Evolutionary conservation across 2,329 filamentous ascomycete genomes (phyloP), one percentile per base, ranked within the genome.

Genomic region (Zopfia rhizophila): DNA sequence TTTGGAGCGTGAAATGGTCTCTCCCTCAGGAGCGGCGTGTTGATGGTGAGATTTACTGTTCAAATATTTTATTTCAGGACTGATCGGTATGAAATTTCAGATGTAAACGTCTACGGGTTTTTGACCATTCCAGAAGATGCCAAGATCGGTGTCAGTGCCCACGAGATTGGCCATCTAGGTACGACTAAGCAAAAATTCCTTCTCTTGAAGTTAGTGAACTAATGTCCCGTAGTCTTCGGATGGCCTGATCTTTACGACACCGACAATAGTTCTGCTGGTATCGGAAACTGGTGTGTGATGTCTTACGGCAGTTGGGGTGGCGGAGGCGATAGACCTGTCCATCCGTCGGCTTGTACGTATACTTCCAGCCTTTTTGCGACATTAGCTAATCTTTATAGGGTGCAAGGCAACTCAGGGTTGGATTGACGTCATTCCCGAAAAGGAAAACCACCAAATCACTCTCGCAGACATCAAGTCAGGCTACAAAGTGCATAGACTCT

Each of bases 181-280:
- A 45, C 36, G 38, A 25, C 14, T 16, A n/a, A 19, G 6, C 13
- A 4, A 19, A 12, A 22, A 24, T 7, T 10, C 8, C 10, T 7
- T 23, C 18, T 24, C n/a, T n/a, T n/a, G n/a, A n/a, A n/a, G n/a
- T 28, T 3, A 13, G 13, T 14, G n/a, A 7, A 17, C 21, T 37
- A 5, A 44, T 27, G 3, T 27, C 17, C n/a, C 6, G 2, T 10
- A 52, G 51, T 64, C 2, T 64, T 64, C 35, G 60, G 58, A 10
- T 64, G 60, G 60, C 60, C 60, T 14, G 60, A 64, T 45, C 40
- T 62, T 0, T 64, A 64, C 35, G 59, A 62, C 29, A 60, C 51
- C 13, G 61, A 62, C 25, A 22, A 48, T 35, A 48, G 32, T n/a
- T 59, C 55, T 14, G 42, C 32, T 5, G 57, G 59, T 14, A 56